phyloP scores from a whole-genome alignment of 208 protist species.

The Acanthamoeba sp. region DNA sequence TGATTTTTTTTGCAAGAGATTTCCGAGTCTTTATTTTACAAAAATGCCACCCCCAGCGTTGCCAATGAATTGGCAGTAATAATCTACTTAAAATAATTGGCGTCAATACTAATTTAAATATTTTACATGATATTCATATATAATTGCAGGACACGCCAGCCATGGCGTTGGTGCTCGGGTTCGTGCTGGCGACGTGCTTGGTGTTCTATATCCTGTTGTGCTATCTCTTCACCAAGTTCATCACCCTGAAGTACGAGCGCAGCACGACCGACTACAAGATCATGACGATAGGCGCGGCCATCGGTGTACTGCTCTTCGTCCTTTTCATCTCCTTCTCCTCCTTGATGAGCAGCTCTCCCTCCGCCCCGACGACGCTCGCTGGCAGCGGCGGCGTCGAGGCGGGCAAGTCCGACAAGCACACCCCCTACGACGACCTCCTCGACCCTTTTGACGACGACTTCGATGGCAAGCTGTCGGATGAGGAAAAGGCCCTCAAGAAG shows the following conservation, averaged over 20 bases:
- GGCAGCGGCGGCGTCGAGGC: not conserved
- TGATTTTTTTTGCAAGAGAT: not conserved
- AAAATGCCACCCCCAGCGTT: no score
- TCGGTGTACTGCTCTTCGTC: not conserved
- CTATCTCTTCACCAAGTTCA: constrained; percentile 39
- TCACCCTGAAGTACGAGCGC: constrained; percentile 48
- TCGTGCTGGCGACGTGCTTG: constrained; percentile 1
- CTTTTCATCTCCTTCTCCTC: not conserved
- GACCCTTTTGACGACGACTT: not conserved
- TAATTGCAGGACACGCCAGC: not conserved
- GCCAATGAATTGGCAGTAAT: no score
- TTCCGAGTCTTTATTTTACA: no score
- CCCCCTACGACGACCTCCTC: not conserved
- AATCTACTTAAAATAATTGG: no score
- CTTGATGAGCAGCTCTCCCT: not conserved
- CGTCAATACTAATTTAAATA: not conserved
- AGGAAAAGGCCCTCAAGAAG: not conserved
- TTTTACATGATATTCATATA: not conserved
- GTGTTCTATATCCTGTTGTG: constrained; percentile 6
- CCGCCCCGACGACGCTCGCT: not conserved
- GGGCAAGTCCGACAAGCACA: not conserved
- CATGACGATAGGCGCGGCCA: constrained; percentile 33
- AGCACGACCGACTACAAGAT: constrained; percentile 37
- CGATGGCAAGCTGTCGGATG: not conserved
- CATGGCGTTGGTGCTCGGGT: constrained; percentile 17